Conservation (phyloP, 352 stramenopile genomes). For the Phytophthora sansomeana region DNA sequence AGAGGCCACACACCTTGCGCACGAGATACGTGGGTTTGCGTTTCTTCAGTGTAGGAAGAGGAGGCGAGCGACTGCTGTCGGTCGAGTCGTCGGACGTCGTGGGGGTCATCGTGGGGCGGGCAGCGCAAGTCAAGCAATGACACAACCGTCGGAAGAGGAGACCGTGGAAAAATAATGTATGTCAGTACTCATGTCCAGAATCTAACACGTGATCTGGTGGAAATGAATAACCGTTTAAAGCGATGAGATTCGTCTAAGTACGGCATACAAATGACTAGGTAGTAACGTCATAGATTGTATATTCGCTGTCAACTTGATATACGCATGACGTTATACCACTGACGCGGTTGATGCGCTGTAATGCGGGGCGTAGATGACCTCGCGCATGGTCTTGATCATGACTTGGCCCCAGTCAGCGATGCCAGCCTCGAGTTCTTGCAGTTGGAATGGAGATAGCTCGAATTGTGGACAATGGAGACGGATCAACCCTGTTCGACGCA, state of each 20-base stretch:
- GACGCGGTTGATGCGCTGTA: no score
- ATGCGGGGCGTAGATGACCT: conserved; percentile 31
- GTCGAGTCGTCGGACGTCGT: conserved; percentile 1
- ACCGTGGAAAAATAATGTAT: no score
- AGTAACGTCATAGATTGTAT: no score
- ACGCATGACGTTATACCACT: no score
- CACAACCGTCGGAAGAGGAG: no score
- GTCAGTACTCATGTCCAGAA: no score
- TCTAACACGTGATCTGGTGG: no score
- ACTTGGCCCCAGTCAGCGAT: conserved; percentile 36
- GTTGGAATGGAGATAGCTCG: neutral
- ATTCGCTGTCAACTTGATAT: no score
- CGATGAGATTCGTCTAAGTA: no score
- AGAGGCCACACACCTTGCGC: conserved; percentile 25
- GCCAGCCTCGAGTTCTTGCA: conserved; percentile 23
- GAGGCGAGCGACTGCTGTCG: neutral
- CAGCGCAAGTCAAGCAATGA: no score
- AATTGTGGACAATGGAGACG: conserved; percentile 35
- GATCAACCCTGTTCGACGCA: conserved; percentile 23
- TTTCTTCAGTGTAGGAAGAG: conserved; percentile 18
- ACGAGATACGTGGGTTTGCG: conserved; percentile 39
- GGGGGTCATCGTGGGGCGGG: neutral
- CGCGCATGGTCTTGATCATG: conserved; percentile 38
- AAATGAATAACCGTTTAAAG: no score
- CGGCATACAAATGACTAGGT: no score